A percentile compares a stretch with the other conserved stretches of the same genome.
phyloP scores from a whole-genome alignment of 2,329 filamentous ascomycete genomes.

The Exophiala sideris region DNA sequence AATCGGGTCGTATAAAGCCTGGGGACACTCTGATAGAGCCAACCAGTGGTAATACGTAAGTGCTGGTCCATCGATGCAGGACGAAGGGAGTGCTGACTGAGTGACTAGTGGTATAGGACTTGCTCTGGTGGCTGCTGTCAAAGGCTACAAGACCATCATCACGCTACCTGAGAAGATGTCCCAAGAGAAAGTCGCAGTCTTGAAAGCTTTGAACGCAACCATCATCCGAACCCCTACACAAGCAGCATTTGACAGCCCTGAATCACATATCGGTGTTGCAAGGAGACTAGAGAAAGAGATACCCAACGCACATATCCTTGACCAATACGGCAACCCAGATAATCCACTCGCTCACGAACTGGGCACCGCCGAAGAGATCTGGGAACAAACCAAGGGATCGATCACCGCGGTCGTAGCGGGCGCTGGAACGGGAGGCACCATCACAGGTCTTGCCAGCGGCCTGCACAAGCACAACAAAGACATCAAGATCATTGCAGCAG shows the following conservation, averaged over 20 bases:
- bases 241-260: constrained; percentile 88
- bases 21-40: constrained; percentile 97
- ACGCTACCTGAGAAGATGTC: constrained; percentile 99
- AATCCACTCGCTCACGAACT: constrained; percentile 92
- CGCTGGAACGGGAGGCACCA: constrained; percentile 91
- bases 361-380: constrained; percentile 95
- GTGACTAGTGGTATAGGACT: constrained; percentile 72
- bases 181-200: constrained; percentile 91
- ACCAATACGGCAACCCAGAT: constrained; percentile 89
- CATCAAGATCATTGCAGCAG: constrained; percentile 86
- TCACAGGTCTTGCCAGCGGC: constrained; percentile 82
- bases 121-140: constrained; percentile 88
- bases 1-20: constrained; percentile 87
- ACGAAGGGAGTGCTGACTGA: neutral
- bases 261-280: constrained; percentile 96
- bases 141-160: constrained; percentile 96
- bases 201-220: constrained; percentile 89
- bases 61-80: constrained; percentile 23
- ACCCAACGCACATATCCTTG: constrained; percentile 92
- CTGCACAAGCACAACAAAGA: constrained; percentile 81
- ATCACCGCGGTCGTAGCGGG: constrained; percentile 83
- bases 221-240: constrained; percentile 97
- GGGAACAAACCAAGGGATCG: constrained; percentile 80
- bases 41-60: constrained; percentile 85
- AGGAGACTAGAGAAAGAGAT: constrained; percentile 88